These are phyloP conservation scores for Exophiala sp. DNA, from an alignment of 2,329 filamentous ascomycete genomes.

Conservation along the genomic window DNA sequence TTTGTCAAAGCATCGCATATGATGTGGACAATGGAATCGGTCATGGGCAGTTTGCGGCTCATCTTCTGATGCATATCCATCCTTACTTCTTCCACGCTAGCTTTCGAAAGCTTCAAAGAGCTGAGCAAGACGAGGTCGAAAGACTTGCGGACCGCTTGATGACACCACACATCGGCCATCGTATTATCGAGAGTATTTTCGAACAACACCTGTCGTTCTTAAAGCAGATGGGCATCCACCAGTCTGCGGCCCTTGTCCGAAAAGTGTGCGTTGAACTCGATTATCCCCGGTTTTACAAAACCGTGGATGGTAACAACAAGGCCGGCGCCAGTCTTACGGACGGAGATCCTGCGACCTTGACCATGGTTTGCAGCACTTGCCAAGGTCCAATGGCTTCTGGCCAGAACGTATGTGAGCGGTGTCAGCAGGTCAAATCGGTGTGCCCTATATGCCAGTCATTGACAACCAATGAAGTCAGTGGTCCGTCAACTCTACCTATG, in stretches of 20 bases:
- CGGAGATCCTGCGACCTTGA: conserved; percentile 13
- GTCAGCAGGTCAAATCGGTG: conserved; percentile 14
- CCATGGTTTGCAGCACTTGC: conserved; percentile 21
- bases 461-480: not conserved
- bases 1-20: conserved; percentile 27
- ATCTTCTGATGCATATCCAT: conserved; percentile 45
- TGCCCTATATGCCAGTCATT: conserved; percentile 53
- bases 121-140: not conserved
- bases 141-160: conserved; percentile 25
- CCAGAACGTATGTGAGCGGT: conserved; percentile 21
- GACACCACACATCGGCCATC: conserved; percentile 43
- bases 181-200: conserved; percentile 49
- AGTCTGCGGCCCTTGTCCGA: conserved; percentile 53
- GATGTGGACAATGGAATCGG: conserved; percentile 38
- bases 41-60: conserved; percentile 47
- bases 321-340: conserved; percentile 11
- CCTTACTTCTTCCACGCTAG: conserved; percentile 39
- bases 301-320: conserved; percentile 5
- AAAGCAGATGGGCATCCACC: conserved; percentile 33
- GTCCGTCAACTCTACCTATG: not conserved
- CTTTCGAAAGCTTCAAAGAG: conserved; percentile 13
- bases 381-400: conserved; percentile 16
- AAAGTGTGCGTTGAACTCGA: conserved; percentile 42
- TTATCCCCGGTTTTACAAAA: conserved; percentile 8
- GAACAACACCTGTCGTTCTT: conserved; percentile 57